phyloP scores from a whole-genome alignment of 352 stramenopile genomes.

The Pythium vanterpoolii region DNA sequence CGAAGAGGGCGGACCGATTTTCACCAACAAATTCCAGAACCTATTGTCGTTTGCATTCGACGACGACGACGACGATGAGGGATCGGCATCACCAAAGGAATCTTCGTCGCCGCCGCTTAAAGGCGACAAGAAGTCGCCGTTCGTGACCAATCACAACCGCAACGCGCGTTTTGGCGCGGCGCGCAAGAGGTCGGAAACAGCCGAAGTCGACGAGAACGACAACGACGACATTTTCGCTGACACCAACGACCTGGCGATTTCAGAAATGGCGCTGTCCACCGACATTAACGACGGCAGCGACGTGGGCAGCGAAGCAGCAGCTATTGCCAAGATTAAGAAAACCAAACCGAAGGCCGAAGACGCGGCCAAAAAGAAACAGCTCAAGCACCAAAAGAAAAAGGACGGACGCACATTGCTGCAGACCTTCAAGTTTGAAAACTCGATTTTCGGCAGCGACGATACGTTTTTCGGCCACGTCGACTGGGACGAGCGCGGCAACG shows the following conservation, averaged over 20 bases:
- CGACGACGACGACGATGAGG: conserved; percentile 32
- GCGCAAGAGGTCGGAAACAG: neutral
- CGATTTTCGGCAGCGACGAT: conserved; percentile 64
- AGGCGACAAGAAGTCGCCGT: conserved; percentile 1
- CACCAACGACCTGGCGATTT: conserved; percentile 34
- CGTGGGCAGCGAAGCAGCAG: conserved; percentile 9
- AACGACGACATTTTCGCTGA: conserved; percentile 31
- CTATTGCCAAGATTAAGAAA: conserved; percentile 35
- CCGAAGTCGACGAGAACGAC: conserved; percentile 16
- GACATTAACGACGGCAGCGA: conserved; percentile 22
- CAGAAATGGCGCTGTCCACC: conserved; percentile 42
- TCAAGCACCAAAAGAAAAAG: conserved; percentile 81
- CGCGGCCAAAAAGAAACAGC: conserved; percentile 42
- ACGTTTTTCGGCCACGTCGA: conserved; percentile 77
- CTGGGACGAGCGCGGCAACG: conserved; percentile 53
- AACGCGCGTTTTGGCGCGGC: neutral
- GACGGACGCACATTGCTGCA: conserved; percentile 61
- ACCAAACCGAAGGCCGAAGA: conserved; percentile 25
- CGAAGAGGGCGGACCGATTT: conserved; percentile 38
- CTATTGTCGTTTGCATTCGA: conserved; percentile 72
- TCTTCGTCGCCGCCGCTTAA: neutral
- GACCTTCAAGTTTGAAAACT: conserved; percentile 88
- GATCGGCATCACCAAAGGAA: neutral
- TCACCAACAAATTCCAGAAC: conserved; percentile 87
- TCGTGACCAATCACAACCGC: conserved; percentile 13